Percentiles rank a stretch among this genome's conserved stretches.
phyloP scores from a whole-genome alignment of 345 rosid species.

The Boechera retrofracta region DNA sequence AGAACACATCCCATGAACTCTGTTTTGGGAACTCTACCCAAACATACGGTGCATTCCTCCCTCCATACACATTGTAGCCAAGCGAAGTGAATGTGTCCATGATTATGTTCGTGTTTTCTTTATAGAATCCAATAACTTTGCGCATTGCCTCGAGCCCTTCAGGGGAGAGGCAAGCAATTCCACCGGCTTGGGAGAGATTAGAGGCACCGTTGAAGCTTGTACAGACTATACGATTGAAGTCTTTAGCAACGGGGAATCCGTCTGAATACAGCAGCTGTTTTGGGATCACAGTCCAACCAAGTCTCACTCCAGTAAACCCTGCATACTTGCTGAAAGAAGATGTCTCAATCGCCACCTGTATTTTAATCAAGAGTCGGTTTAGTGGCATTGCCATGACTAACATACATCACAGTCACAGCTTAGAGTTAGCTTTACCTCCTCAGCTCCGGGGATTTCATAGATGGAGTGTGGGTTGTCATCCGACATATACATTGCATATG shows the following conservation, averaged over 20 bases:
- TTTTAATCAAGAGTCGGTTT: background rate
- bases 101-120: constrained; percentile 78
- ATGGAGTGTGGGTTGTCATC: constrained; percentile 83
- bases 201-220: constrained; percentile 96
- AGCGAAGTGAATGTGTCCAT: constrained; percentile 76
- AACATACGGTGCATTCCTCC: constrained; percentile 84
- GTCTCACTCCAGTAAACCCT: constrained; percentile 92
- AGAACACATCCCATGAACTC: constrained; percentile 93
- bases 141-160: constrained; percentile 88
- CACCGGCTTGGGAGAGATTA: constrained; percentile 87
- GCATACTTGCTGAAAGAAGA: constrained; percentile 91
- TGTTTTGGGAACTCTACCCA: constrained; percentile 94
- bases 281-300: constrained; percentile 93
- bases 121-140: constrained; percentile 84
- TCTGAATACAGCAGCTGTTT: constrained; percentile 82
- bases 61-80: constrained; percentile 81
- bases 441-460: constrained; percentile 96
- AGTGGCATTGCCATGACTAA: background rate
- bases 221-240: constrained; percentile 83
- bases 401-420: background rate
- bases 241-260: constrained; percentile 86
- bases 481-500: constrained; percentile 85
- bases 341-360: constrained; percentile 86
- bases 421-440: constrained; percentile 59
- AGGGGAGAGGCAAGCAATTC: constrained; percentile 81